Percentiles rank a stretch among this genome's conserved stretches.
phyloP scores from a whole-genome alignment of 2,329 filamentous ascomycete genomes.

The Cladosporium sp. region DNA sequence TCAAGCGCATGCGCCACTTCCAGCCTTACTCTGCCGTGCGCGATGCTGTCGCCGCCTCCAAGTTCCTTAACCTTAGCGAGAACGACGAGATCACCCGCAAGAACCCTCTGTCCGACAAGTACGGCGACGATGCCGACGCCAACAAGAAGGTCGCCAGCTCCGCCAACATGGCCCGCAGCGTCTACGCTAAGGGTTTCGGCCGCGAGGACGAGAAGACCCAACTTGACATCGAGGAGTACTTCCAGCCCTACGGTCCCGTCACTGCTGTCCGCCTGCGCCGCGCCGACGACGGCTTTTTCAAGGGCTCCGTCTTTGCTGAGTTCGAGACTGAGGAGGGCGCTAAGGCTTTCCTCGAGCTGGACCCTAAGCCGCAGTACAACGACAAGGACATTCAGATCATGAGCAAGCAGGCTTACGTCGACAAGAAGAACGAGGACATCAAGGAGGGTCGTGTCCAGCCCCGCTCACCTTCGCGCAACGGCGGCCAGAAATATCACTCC shows the following conservation, averaged over 20 bases:
- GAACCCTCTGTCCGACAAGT: slow-evolving; percentile 55
- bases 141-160: slow-evolving; percentile 55
- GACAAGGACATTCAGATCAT: slow-evolving; percentile 74
- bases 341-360: slow-evolving; percentile 72
- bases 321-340: slow-evolving; percentile 76
- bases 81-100: slow-evolving; percentile 74
- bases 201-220: slow-evolving; percentile 79
- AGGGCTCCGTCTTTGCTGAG: slow-evolving; percentile 94
- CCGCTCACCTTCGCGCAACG: slow-evolving; percentile 25
- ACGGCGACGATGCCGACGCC: slow-evolving; percentile 49
- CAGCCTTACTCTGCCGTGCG: slow-evolving; percentile 81
- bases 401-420: slow-evolving; percentile 81
- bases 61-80: slow-evolving; percentile 68
- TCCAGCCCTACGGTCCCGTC: slow-evolving; percentile 72
- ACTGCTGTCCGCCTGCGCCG: slow-evolving; percentile 86
- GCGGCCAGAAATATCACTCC: slow-evolving; percentile 32
- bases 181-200: slow-evolving; percentile 95
- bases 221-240: slow-evolving; percentile 92
- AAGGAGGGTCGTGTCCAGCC: slow-evolving; percentile 38
- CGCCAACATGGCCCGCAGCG: slow-evolving; percentile 66
- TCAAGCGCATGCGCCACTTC: slow-evolving; percentile 96
- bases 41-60: slow-evolving; percentile 74
- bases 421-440: slow-evolving; percentile 45
- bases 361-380: slow-evolving; percentile 81
- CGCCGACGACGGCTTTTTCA: slow-evolving; percentile 69